A percentile compares a stretch with the other conserved stretches of the same genome.
Conservation (phyloP, 1,139 yeast species). For the Saccharomyces hybrid region DNA sequence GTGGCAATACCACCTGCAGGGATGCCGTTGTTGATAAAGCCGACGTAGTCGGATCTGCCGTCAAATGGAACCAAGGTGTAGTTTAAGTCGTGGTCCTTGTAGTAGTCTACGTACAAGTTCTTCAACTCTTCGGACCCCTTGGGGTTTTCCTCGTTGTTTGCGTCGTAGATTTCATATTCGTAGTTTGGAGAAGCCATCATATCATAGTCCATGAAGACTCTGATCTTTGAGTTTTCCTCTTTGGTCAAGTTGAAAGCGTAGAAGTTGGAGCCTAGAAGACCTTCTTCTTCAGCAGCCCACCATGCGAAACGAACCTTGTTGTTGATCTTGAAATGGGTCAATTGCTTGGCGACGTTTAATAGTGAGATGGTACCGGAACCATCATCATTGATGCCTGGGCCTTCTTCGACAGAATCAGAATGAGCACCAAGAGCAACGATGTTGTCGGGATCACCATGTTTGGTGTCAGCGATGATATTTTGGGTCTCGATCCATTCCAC, state of each 20-base stretch:
- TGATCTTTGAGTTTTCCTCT: slow-evolving; percentile 67
- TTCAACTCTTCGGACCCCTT: slow-evolving; percentile 76
- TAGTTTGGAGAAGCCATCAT: slow-evolving; percentile 98
- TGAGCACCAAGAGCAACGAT: slow-evolving; percentile 89
- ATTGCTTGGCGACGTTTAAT: slow-evolving; percentile 72
- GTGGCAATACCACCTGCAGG: slow-evolving; percentile 96
- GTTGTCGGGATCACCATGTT: slow-evolving; percentile 73
- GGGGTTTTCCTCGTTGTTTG: slow-evolving; percentile 67
- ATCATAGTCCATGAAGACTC: slow-evolving; percentile 92
- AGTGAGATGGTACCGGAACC: slow-evolving; percentile 86
- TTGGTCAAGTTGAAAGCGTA: slow-evolving; percentile 59
- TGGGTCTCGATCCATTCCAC: slow-evolving; percentile 57
- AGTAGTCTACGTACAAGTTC: slow-evolving; percentile 67
- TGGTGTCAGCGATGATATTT: slow-evolving; percentile 81
- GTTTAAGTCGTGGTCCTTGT: slow-evolving; percentile 56
- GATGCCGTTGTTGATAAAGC: slow-evolving; percentile 77
- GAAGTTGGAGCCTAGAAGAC: slow-evolving; percentile 74
- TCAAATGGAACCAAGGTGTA: slow-evolving; percentile 83
- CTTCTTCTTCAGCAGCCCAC: slow-evolving; percentile 99
- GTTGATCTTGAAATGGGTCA: slow-evolving; percentile 64
- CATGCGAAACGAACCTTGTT: slow-evolving; percentile 92
- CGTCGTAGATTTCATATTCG: slow-evolving; percentile 78
- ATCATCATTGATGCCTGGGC: slow-evolving; percentile 94
- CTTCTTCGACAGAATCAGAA: slow-evolving; percentile 81
- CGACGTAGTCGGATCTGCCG: slow-evolving; percentile 93